Base-by-base conservation (phyloP, 306 rosid species). In the Pyrus betulifolia region DNA sequence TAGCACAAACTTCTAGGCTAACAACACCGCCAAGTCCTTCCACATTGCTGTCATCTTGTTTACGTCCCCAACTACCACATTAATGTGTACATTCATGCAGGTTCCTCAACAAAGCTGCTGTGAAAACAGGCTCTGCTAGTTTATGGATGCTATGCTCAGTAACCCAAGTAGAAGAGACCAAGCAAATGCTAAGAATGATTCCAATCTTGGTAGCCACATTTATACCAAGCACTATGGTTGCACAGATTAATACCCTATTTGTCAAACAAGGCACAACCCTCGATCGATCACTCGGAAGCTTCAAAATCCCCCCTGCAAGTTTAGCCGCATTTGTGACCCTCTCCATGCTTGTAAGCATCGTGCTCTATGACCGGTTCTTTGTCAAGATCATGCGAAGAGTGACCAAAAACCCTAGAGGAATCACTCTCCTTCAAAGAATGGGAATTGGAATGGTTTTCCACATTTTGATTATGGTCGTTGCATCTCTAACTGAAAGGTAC, bases 251-350 rank as follows among this genome's bases (percentile, higher is more conserved):
- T 82, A 95, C 99, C 45, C 85, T 95, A 8, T 95, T 92, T 81
- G 85, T 95, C 77, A 95, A 88, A 83, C 99, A 95, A 86, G 97
- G 99, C 66, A 92, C 96, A 57, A 95, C 99, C 46, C 86, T 95
- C 4, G 83, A 92, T 69, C 74, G 97, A 81, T 75, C 74, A 75
- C 35, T 95, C 6, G 97, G 97, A 22, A 68, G 68, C 67, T 92
- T 92, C 77, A 70, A 83, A 31, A 91, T 95, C 65, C 99, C 99
- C 8, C 89, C 97, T 0, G 99, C 97, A 14, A 90, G 97, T 78
- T 88, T 95, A 4, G 72, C 76, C 2, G 86, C 82, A 69, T 95
- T 95, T 31, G 90, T 95, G 54, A 92, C 97, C 30, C 42, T 91
- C 55, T 86, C 97, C 38, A 88, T 95, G 97, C 88, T 92, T 2